phyloP scores from a whole-genome alignment of 805 yeast species.

The Metschnikowia dekortorum region DNA sequence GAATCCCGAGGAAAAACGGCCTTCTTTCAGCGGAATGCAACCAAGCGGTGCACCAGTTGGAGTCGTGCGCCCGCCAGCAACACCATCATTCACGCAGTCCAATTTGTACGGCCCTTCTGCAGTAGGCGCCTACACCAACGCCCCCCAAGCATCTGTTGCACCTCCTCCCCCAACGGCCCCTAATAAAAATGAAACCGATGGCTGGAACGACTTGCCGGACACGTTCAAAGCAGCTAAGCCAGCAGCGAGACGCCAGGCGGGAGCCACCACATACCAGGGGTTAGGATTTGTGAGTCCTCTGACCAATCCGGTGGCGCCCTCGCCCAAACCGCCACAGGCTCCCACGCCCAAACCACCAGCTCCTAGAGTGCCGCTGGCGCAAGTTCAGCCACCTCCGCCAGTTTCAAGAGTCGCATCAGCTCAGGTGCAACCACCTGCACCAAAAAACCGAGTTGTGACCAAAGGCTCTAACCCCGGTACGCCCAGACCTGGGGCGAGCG shows the following conservation, averaged over 20 bases:
- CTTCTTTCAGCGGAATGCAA: slow-evolving; percentile 4
- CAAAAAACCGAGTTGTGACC: slow-evolving; percentile 9
- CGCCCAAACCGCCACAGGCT: background rate
- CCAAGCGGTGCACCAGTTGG: slow-evolving; percentile 6
- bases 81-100: slow-evolving; percentile 10
- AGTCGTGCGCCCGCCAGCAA: slow-evolving; percentile 14
- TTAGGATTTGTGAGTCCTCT: slow-evolving; percentile 1
- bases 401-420: background rate
- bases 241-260: slow-evolving; percentile 38
- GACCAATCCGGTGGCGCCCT: slow-evolving; percentile 1
- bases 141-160: slow-evolving; percentile 5
- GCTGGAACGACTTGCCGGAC: slow-evolving; percentile 70
- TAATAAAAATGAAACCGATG: slow-evolving; percentile 49
- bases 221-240: slow-evolving; percentile 36
- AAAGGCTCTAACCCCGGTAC: slow-evolving; percentile 7
- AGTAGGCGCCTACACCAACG: background rate
- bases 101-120: background rate
- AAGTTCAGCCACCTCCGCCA: slow-evolving; percentile 9
- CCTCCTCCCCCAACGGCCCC: slow-evolving; percentile 8
- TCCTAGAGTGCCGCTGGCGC: background rate
- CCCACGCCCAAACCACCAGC: background rate
- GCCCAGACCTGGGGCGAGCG: slow-evolving; percentile 3
- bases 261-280: slow-evolving; percentile 31
- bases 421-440: slow-evolving; percentile 9
- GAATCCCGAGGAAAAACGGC: slow-evolving; percentile 10